These are phyloP conservation scores for Mortierella sp. DNA, from an alignment of 371 early-diverging fungal species.

Conservation along the genomic window DNA sequence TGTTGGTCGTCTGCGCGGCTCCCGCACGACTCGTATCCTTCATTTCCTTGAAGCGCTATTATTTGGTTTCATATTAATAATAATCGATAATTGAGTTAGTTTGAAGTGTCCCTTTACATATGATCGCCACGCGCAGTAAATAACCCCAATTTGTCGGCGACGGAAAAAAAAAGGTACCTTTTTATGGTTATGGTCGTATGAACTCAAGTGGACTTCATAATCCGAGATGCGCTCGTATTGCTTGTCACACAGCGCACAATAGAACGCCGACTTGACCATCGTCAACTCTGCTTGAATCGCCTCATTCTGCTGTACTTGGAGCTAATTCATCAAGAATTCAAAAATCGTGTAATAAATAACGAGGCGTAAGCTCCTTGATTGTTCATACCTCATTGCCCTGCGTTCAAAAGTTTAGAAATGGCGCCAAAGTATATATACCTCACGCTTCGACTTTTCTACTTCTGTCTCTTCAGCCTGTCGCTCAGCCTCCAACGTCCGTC, in stretches of 20 bases:
- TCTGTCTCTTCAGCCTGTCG: conserved; percentile 78
- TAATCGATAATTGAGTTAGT: too few relatives aligned
- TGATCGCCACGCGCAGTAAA: too few relatives aligned
- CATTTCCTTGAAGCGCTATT: conserved; percentile 85
- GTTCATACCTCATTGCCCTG: too few relatives aligned
- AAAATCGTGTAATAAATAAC: not conserved
- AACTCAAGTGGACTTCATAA: conserved; percentile 82
- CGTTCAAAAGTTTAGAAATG: not conserved
- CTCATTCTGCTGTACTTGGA: conserved; percentile 63
- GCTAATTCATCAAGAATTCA: conserved; percentile 31
- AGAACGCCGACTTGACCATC: conserved; percentile 78
- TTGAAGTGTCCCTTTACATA: too few relatives aligned
- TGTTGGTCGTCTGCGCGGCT: conserved; percentile 57
- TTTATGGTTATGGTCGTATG: conserved; percentile 86
- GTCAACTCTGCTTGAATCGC: conserved; percentile 73
- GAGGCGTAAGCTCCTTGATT: not conserved
- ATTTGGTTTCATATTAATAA: too few relatives aligned
- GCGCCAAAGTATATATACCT: conserved; percentile 22
- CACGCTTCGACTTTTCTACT: conserved; percentile 44
- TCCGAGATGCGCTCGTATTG: conserved; percentile 83
- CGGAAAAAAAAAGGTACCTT: conserved; percentile 60
- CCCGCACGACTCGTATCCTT: conserved; percentile 69
- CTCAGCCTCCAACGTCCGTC: conserved; percentile 69
- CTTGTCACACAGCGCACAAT: conserved; percentile 85
- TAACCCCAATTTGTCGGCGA: too few relatives aligned